A percentile compares a stretch with the other conserved stretches of the same genome.
Evolutionary conservation across 768 basidiomycete genomes (phyloP).

Genomic region (Termitomyces sp.): DNA sequence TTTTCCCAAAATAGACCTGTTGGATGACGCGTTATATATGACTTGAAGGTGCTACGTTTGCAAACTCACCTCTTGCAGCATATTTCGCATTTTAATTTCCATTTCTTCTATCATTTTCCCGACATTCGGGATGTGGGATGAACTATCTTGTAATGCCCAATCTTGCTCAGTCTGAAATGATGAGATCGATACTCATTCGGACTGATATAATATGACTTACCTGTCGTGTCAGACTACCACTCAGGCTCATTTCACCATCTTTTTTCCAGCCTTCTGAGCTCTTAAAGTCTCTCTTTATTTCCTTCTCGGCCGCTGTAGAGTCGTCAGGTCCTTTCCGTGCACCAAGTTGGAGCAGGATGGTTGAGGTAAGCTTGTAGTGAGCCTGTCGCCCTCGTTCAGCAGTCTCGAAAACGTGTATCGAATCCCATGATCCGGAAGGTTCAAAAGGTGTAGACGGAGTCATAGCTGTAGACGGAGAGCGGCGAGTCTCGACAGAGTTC

Average conservation of each 20-base stretch:
- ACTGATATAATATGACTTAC: slow-evolving; percentile 42
- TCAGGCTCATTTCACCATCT: slow-evolving; percentile 77
- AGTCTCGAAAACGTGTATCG: slow-evolving; percentile 96
- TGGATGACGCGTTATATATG: not conserved
- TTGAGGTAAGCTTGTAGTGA: slow-evolving; percentile 96
- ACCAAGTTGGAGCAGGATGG: slow-evolving; percentile 91
- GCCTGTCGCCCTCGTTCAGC: slow-evolving; percentile 89
- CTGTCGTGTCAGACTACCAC: slow-evolving; percentile 98
- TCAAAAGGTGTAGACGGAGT: slow-evolving; percentile 50
- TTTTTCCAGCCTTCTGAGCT: slow-evolving; percentile 46
- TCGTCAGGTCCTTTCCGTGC: slow-evolving; percentile 44
- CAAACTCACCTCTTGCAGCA: slow-evolving; percentile 73
- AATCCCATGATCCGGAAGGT: slow-evolving; percentile 92
- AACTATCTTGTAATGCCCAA: slow-evolving; percentile 71
- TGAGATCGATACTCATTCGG: not conserved
- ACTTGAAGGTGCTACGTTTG: too few species aligned
- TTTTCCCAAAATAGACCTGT: slow-evolving; percentile 94
- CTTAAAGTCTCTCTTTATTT: slow-evolving; percentile 34
- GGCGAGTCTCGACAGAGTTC: not conserved
- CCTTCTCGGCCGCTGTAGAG: slow-evolving; percentile 18
- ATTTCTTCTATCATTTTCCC: slow-evolving; percentile 97
- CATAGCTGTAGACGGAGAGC: slow-evolving; percentile 44
- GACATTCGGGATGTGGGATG: slow-evolving; percentile 90
- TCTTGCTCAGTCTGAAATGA: slow-evolving; percentile 75
- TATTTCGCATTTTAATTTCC: slow-evolving; percentile 98